Base-by-base conservation (phyloP, 306 rosid species). In the Cicer judaicum region DNA sequence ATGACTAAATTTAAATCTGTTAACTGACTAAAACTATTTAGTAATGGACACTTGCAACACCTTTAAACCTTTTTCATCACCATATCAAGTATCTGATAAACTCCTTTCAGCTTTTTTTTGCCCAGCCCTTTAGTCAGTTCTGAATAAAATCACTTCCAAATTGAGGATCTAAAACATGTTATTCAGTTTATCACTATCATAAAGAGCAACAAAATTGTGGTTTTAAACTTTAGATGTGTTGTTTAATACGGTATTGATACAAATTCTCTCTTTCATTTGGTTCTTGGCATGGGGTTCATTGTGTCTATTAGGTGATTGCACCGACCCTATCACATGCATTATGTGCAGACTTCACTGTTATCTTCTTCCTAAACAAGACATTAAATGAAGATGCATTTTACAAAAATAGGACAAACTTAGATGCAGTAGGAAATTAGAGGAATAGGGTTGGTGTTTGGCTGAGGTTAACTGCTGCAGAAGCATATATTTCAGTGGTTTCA, bases 181-280 rank as follows among this genome's bases (percentile, higher is more conserved):
- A 6, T 40, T 40, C 21, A 15, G 69, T 16, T 64, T 41, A 64
- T 65, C 60, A 53, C 41, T 56, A 15, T 42, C 61, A 46, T 7
- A 14, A 64, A 41, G 6, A 40, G 19, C 47, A 15, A 39, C 15
- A 11, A 52, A 24, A 42, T 61, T 11, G 40, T 1, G 13, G 21
- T 72, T 72, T 54, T 73, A 57, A 70, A 40, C 43, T 56, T 67
- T 48, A 56, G 53, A 41, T 8, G 14, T 47, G 74, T 19, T 59
- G 11, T 39, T 5, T 73, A 39, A 39, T 41, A 39, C 10, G 13
- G 14, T 9, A 47, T 16, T 47, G 46, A 36, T 15, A 60, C 1
- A n/a, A 40, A 39, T 0, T 38, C 34, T 63, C 60, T 15, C 39
- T 67, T 48, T 14, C 12, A 24, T 69, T 68, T 74, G 13, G 34